A percentile compares a stretch with the other conserved stretches of the same genome.
Evolutionary conservation across 805 yeast species (phyloP).

Genomic region (Ogataea methanolica): DNA sequence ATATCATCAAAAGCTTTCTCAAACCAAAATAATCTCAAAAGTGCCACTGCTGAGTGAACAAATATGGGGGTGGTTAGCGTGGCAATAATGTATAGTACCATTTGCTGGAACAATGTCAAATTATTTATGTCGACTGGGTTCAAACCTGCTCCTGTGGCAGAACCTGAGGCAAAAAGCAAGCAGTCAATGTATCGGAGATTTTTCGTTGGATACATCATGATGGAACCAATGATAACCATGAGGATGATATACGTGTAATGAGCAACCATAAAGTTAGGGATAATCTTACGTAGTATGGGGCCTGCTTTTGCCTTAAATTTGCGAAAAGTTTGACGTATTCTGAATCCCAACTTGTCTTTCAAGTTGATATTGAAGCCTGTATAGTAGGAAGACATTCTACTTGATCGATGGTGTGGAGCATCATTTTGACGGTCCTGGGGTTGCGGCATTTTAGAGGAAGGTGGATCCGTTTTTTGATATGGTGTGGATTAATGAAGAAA

Average conservation of each 20-base stretch:
- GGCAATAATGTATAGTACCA: conserved; percentile 57
- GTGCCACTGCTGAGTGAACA: conserved; percentile 74
- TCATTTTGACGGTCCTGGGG: neutral
- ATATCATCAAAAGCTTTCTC: conserved; percentile 83
- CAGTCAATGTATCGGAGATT: conserved; percentile 71
- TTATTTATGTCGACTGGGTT: conserved; percentile 70
- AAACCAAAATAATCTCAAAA: conserved; percentile 82
- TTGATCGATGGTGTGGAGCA: neutral
- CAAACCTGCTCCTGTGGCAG: conserved; percentile 88
- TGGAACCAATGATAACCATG: conserved; percentile 61
- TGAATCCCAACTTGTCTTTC: conserved; percentile 26
- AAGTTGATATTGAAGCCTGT: conserved; percentile 4
- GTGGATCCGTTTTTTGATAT: too few relatives aligned
- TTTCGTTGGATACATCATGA: conserved; percentile 70
- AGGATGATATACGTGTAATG: conserved; percentile 68
- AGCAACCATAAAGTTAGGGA: conserved; percentile 57
- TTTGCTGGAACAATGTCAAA: conserved; percentile 73
- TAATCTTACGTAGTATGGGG: conserved; percentile 37
- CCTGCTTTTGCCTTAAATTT: conserved; percentile 30
- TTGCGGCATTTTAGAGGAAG: too few relatives aligned
- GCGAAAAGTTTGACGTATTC: conserved; percentile 34
- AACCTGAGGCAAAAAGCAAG: conserved; percentile 69
- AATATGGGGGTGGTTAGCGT: conserved; percentile 80
- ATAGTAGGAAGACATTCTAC: conserved; percentile 8
- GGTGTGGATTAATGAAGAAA: too few relatives aligned